Evolutionary conservation across 345 rosid genomes (phyloP).

Genomic region (Melastoma malabathricum): DNA sequence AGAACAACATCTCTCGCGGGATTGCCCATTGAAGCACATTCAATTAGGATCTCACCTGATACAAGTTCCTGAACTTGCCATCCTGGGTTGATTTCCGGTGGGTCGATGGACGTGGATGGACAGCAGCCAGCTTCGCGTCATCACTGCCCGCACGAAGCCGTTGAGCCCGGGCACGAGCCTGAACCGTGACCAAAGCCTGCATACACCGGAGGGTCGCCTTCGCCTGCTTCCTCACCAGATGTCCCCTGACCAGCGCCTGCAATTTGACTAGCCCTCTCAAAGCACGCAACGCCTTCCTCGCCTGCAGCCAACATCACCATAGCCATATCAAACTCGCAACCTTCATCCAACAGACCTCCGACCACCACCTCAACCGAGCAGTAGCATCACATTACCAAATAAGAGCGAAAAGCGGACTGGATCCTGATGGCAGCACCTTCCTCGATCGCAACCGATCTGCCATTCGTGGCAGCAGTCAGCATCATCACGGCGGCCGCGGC

Average conservation of each 20-base stretch:
- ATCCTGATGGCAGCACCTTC: slow-evolving; percentile 58
- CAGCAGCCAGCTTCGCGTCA: slow-evolving; percentile 25
- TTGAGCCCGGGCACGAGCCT: slow-evolving; percentile 66
- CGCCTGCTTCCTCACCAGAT: slow-evolving; percentile 84
- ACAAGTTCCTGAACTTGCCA: neutral
- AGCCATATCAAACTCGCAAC: neutral
- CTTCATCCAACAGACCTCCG: too few relatives aligned
- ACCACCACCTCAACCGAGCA: neutral
- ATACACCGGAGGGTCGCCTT: slow-evolving; percentile 75
- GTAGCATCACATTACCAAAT: slow-evolving; percentile 41
- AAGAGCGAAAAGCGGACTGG: slow-evolving; percentile 65
- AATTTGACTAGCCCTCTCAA: slow-evolving; percentile 79
- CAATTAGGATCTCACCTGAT: slow-evolving; percentile 26
- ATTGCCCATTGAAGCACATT: neutral
- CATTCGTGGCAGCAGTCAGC: slow-evolving; percentile 18
- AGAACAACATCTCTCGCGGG: too few relatives aligned
- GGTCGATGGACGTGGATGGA: slow-evolving; percentile 27
- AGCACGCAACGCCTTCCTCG: slow-evolving; percentile 79
- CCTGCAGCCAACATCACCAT: slow-evolving; percentile 26
- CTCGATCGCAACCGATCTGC: slow-evolving; percentile 20
- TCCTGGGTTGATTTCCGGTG: slow-evolving; percentile 42
- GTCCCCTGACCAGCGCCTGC: slow-evolving; percentile 84
- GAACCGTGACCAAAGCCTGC: slow-evolving; percentile 77
- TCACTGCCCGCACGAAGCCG: slow-evolving; percentile 34
- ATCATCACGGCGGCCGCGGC: slow-evolving; percentile 40